A percentile compares a stretch with the other conserved stretches of the same genome.
phyloP scores from a whole-genome alignment of 352 stramenopile species.

The Phytophthora sojae region DNA sequence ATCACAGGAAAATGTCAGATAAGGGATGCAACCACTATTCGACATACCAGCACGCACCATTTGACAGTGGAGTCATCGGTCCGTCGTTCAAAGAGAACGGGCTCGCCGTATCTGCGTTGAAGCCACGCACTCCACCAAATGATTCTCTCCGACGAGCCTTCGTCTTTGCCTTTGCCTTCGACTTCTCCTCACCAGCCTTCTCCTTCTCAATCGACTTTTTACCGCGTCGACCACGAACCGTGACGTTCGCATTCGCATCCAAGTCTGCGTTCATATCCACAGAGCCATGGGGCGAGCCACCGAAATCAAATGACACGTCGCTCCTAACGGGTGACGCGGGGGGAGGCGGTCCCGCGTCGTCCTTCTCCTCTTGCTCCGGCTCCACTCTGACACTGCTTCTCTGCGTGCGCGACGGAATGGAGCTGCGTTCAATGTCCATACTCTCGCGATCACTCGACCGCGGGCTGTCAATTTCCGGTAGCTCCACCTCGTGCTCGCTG shows the following conservation, averaged over 20 bases:
- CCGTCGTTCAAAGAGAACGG: conserved; percentile 71
- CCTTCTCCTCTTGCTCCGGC: conserved; percentile 29
- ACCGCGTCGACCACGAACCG: conserved; percentile 25
- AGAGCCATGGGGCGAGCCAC: conserved; percentile 39
- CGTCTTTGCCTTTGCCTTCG: conserved; percentile 27
- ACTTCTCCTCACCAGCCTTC: conserved; percentile 2
- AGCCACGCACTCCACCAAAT: conserved; percentile 46
- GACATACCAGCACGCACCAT: conserved; percentile 45
- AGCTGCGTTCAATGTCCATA: conserved; percentile 42
- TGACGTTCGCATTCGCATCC: conserved; percentile 32
- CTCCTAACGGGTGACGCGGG: conserved; percentile 30
- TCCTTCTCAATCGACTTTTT: conserved; percentile 29
- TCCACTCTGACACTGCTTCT: conserved; percentile 29
- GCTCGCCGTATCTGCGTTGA: conserved; percentile 52
- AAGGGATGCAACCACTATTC: not conserved
- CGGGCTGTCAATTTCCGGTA: conserved; percentile 44
- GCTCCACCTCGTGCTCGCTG: conserved; percentile 58
- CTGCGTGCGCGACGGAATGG: conserved; percentile 35
- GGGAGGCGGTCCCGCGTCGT: conserved; percentile 4
- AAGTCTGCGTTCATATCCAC: conserved; percentile 27
- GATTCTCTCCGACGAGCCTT: conserved; percentile 49
- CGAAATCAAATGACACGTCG: conserved; percentile 56
- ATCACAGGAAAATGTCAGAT: conserved; percentile 2
- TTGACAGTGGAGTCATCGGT: conserved; percentile 72
- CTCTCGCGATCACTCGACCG: conserved; percentile 41